Percentiles rank a stretch among this genome's conserved stretches.
Conservation (phyloP, 2,329 filamentous ascomycete genomes). For the Fusarium palustre region DNA sequence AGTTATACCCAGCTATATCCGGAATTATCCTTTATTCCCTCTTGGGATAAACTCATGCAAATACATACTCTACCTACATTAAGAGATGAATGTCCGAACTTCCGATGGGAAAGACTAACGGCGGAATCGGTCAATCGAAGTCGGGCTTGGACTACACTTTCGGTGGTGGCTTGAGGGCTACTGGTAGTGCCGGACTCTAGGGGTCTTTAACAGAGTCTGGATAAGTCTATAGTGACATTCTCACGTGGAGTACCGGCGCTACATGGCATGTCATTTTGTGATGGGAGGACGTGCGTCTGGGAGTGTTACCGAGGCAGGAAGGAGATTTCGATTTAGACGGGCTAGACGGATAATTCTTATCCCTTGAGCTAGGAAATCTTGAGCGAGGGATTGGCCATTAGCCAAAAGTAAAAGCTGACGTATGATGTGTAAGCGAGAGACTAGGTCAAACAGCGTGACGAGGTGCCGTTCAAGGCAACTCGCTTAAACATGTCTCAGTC, state of each 20-base stretch:
- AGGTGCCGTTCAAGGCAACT: not conserved
- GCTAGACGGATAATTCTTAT: not conserved
- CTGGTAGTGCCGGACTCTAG: not conserved
- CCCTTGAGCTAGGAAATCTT: not conserved
- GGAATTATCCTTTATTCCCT: not conserved
- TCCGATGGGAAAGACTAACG: not conserved
- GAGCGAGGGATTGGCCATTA: not conserved
- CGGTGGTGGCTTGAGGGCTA: not conserved
- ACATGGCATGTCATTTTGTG: not conserved
- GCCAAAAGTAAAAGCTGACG: constrained; percentile 1
- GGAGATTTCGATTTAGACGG: not conserved
- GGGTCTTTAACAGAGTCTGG: not conserved
- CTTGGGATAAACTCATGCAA: too few species aligned
- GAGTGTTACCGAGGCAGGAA: not conserved
- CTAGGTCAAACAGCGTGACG: not conserved
- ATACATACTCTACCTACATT: too few species aligned
- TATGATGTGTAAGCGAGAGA: not conserved
- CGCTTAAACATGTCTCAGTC: not conserved
- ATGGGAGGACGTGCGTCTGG: not conserved
- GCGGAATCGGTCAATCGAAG: not conserved
- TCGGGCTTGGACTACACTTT: not conserved
- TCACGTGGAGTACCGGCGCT: not conserved
- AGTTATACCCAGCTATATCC: not conserved
- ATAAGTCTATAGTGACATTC: not conserved
- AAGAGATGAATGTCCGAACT: not conserved